phyloP scores from a whole-genome alignment of 768 basidiomycete species.

The Lactarius sp. region DNA sequence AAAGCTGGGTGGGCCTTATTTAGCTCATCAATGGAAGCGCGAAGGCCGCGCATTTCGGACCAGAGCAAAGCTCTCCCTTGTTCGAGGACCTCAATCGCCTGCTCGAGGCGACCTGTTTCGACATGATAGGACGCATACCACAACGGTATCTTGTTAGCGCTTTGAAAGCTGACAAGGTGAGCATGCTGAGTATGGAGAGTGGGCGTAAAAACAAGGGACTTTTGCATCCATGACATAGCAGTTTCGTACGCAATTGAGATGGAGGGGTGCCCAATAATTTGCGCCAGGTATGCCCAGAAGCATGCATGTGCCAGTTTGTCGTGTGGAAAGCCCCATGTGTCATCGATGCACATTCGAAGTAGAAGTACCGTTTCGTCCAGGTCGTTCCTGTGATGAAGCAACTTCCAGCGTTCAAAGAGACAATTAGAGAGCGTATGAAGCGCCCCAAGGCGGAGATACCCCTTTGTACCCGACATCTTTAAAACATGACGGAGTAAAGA shows the following conservation, averaged over 20 bases:
- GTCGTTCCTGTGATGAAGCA: background rate
- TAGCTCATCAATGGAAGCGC: too few species aligned
- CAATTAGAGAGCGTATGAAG: too few species aligned
- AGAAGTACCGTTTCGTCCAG: background rate
- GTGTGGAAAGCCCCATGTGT: background rate
- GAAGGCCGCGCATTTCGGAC: too few species aligned
- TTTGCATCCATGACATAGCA: background rate
- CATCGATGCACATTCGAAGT: background rate
- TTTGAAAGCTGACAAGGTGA: too few species aligned
- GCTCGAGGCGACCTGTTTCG: too few species aligned
- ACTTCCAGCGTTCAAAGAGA: background rate
- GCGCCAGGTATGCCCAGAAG: background rate
- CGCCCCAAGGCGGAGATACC: too few species aligned
- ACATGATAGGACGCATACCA: too few species aligned
- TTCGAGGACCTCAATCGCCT: too few species aligned
- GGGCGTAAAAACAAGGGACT: background rate
- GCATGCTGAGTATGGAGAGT: background rate
- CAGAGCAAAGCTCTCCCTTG: too few species aligned
- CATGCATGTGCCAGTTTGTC: background rate
- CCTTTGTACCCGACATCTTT: background rate
- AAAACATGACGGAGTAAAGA: background rate
- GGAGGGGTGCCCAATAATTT: background rate
- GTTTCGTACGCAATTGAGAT: background rate
- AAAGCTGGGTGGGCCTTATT: too few species aligned
- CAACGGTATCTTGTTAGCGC: too few species aligned